Conservation (phyloP, 192 early-diverging fungal genomes). For the Backusella parvicylindrica region DNA sequence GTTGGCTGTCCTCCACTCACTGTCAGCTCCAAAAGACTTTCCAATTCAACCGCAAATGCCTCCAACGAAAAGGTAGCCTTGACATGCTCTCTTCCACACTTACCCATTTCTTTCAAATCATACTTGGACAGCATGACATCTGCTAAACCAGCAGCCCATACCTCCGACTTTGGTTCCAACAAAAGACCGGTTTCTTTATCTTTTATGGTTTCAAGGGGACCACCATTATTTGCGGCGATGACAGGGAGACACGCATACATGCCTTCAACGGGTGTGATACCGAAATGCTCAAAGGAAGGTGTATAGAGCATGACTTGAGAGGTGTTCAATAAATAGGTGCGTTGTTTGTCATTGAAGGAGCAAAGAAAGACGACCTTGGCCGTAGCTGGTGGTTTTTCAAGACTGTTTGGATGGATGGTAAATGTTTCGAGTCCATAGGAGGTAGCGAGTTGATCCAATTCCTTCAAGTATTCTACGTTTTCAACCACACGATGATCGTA, state of each 20-base stretch:
- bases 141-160: constrained; percentile 64
- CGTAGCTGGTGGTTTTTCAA: constrained; percentile 25
- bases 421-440: constrained; percentile 41
- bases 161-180: constrained; percentile 50
- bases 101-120: constrained; percentile 58
- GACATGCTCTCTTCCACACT: constrained; percentile 58
- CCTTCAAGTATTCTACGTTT: constrained; percentile 79
- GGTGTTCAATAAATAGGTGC: constrained; percentile 62
- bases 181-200: constrained; percentile 77
- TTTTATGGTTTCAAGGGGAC: constrained; percentile 78
- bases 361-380: constrained; percentile 82
- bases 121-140: constrained; percentile 42
- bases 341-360: constrained; percentile 81
- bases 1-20: constrained; percentile 10
- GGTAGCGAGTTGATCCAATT: constrained; percentile 61
- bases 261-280: constrained; percentile 95
- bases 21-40: constrained; percentile 54
- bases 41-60: constrained; percentile 66
- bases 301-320: constrained; percentile 81
- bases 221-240: constrained; percentile 82
- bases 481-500: constrained; percentile 84
- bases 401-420: constrained; percentile 37
- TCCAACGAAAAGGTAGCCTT: constrained; percentile 59
- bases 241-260: constrained; percentile 91
- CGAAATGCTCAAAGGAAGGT: constrained; percentile 92